These are phyloP conservation scores for Pythium pyrilobum DNA, from an alignment of 352 stramenopile genomes.

Conservation along the genomic window DNA sequence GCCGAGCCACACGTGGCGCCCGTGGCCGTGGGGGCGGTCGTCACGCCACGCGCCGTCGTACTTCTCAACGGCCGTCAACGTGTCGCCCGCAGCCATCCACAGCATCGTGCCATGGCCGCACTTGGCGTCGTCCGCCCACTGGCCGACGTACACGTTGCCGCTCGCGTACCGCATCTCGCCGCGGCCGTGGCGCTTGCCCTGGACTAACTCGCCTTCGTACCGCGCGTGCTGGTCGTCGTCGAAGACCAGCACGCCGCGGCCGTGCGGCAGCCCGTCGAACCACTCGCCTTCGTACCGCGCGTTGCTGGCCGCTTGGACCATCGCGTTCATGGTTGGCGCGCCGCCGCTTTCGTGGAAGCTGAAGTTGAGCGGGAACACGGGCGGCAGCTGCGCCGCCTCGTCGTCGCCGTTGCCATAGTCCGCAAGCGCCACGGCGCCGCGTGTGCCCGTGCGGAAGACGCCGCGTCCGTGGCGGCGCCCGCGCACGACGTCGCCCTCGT, in stretches of 20 bases:
- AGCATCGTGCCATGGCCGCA: slow-evolving; percentile 72
- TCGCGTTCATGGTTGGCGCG: neutral
- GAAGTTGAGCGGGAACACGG: slow-evolving; percentile 23
- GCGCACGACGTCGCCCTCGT: slow-evolving; percentile 60
- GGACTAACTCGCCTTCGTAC: slow-evolving; percentile 53
- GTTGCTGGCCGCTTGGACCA: slow-evolving; percentile 34
- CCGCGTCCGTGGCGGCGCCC: slow-evolving; percentile 77
- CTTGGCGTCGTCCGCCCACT: slow-evolving; percentile 70
- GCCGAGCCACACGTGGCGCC: slow-evolving; percentile 72
- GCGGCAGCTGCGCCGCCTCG: neutral
- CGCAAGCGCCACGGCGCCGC: slow-evolving; percentile 10
- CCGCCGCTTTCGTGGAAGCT: slow-evolving; percentile 13
- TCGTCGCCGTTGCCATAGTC: neutral
- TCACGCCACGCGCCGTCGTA: slow-evolving; percentile 76
- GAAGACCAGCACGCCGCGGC: slow-evolving; percentile 68
- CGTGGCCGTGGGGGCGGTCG: slow-evolving; percentile 73
- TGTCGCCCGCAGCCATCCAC: slow-evolving; percentile 38
- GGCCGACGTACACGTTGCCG: slow-evolving; percentile 60
- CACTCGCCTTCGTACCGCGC: slow-evolving; percentile 78
- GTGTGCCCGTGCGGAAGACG: slow-evolving; percentile 41
- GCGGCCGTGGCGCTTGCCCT: slow-evolving; percentile 44
- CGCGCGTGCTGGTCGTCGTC: slow-evolving; percentile 44
- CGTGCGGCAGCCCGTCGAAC: slow-evolving; percentile 61
- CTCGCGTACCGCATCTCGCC: slow-evolving; percentile 65
- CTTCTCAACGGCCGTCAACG: slow-evolving; percentile 26